Base-by-base conservation (phyloP, 495 filamentous ascomycete genomes). In the Chaetomium fimeti region DNA sequence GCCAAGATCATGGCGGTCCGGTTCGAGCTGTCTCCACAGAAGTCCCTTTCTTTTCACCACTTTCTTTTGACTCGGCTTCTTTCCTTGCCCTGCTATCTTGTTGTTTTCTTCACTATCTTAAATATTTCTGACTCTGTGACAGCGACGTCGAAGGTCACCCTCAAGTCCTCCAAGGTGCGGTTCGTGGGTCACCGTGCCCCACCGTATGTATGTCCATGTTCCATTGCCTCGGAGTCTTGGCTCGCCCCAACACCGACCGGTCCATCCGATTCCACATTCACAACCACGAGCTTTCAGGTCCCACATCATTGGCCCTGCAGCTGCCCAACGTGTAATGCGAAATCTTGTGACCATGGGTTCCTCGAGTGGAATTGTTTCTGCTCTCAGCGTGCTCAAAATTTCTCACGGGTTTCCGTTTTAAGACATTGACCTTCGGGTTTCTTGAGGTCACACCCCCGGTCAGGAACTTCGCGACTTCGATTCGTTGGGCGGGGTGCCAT, bases 401-500 rank as follows among this genome's bases (percentile, higher is more conserved):
- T 12, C 54, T 36, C 54, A 13, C 32, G 11, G 54, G 11, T 24
- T 36, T 15, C 27, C 16, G 18, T 18, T 18, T 20, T 22, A 2
- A 45, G 28, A 60, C 1, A 29, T 22, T n/a, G n/a, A 8, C n/a
- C 13, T 22, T 15, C 13, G 20, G 55, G 22, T 18, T 28, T 43
- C 5, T 27, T 12, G 7, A 24, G 5, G 52, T 16, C 38, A 24
- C 38, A n/a, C 7, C 36, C 38, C 20, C 38, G 18, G 32, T 40
- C 38, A 45, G 49, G 29, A 13, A 22, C 25, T 32, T 20, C 22
- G 24, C 2, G 52, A 38, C n/a, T 56, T 49, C 43, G 28, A 64
- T 42, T 45, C 27, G 45, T 22, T 20, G 43, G 4, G 51, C 25
- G 62, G 62, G 40, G 28, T 29, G 56, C 51, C 57, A 60, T 63